Conservation (phyloP, 768 basidiomycete genomes). For the Leucocoprinus birnbaumii region DNA sequence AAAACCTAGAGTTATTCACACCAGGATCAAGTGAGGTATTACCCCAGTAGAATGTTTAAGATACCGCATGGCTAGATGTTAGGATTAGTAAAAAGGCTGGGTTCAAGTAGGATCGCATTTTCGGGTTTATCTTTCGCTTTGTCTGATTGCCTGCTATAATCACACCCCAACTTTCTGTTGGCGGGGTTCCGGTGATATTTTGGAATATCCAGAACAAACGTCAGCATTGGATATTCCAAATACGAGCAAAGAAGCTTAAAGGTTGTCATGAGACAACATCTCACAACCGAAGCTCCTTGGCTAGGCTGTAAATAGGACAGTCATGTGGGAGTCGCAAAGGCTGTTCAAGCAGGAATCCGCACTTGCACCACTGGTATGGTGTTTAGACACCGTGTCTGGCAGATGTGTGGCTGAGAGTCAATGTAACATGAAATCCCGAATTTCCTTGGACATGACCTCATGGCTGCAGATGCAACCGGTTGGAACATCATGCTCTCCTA, state of each 20-base stretch:
- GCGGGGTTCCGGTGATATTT: slow-evolving; percentile 8
- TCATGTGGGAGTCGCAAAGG: neutral
- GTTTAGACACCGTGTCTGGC: neutral
- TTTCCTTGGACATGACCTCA: no score
- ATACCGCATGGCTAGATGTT: neutral
- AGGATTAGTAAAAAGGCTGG: slow-evolving; percentile 1
- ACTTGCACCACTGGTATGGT: neutral
- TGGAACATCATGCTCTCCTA: neutral
- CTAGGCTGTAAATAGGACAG: neutral
- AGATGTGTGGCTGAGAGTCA: no score
- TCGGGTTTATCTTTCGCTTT: neutral
- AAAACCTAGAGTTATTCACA: neutral
- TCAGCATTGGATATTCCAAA: neutral
- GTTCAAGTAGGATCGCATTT: neutral
- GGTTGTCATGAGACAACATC: slow-evolving; percentile 5
- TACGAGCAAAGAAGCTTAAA: neutral
- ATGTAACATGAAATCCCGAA: no score
- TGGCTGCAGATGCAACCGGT: no score
- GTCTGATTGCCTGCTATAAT: slow-evolving; percentile 1
- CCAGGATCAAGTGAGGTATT: neutral
- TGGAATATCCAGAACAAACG: neutral
- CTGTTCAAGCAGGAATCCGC: neutral
- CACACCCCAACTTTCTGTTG: neutral
- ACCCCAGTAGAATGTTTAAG: neutral
- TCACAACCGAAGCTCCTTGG: neutral